Base-by-base conservation (phyloP, 305 asterid species). In the Fraxinus paxiana region DNA sequence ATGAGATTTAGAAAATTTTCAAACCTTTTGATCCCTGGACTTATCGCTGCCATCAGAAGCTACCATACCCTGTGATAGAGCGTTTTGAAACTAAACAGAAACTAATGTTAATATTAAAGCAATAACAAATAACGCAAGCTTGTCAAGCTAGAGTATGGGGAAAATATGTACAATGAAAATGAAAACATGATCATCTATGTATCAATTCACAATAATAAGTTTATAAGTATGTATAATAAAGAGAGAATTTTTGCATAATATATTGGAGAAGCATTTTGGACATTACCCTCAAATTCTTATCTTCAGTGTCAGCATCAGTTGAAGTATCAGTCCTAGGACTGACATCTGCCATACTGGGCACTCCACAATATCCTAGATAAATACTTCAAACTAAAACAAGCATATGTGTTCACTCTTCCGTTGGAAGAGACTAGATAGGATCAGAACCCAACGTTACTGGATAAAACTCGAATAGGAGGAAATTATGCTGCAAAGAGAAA, bases 41-140 rank as follows among this genome's bases (percentile, higher is more conserved):
- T 89, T 93, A 84, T 94, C 98, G 77, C 98, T 94, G 74, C 97
- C 99, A 90, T 96, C 98, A 77, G 98, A 96, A 85, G 87, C 98
- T 78, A 84, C 87, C 18, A 86, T 35, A 73, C 22, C 87, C 82
- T 84, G 93, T 7, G 84, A 86, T 46, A 88, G 93, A 84, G 78
- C 87, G 86, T 84, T 91, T 28, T 85, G 93, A 78, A 86, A 94
- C 94, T 92, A 93, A 88, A 85, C 37, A 83, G 80, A 51, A 83
- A 84, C 81, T 67, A 54, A 86, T 77, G 75, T 6, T 78, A 79
- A 13, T 7, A 43, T 28, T 37, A 82, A 84, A 26, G 78, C 48
- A 80, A 75, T 35, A 51, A 77, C 73, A 54, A 76, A 80, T 30
- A 67, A 74, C 46, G 46, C 77, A 22, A 75, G 61, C 34, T 69